A percentile compares a stretch with the other conserved stretches of the same genome.
These are phyloP conservation scores for Hericium erinaceus DNA, from an alignment of 768 basidiomycete genomes.

Conservation along the genomic window DNA sequence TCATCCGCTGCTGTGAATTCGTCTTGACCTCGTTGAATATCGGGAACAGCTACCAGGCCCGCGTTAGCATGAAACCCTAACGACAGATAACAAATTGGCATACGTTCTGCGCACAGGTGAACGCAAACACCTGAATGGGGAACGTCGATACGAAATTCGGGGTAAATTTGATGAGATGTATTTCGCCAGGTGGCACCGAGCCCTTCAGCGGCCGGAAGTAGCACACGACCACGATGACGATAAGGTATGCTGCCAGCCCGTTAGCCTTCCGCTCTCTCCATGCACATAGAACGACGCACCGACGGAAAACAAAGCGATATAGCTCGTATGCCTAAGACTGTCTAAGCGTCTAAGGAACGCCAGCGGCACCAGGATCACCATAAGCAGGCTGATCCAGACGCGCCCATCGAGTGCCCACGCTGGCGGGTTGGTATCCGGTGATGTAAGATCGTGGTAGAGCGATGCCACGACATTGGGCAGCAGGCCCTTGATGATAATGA, in stretches of 20 bases:
- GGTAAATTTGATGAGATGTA: conserved; percentile 65
- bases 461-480: conserved; percentile 86
- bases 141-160: conserved; percentile 75
- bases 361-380: conserved; percentile 70
- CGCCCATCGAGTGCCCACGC: conserved; percentile 67
- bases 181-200: conserved; percentile 53
- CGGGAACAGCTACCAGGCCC: conserved; percentile 64
- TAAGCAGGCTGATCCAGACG: conserved; percentile 77
- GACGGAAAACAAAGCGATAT: conserved; percentile 83
- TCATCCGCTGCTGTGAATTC: conserved; percentile 80
- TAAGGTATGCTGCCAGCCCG: conserved; percentile 50
- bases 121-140: conserved; percentile 90
- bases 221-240: conserved; percentile 71
- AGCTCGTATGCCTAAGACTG: conserved; percentile 84
- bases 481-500: conserved; percentile 88
- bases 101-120: conserved; percentile 91
- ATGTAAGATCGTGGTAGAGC: conserved; percentile 69
- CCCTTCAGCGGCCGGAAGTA: conserved; percentile 69
- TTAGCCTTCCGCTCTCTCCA: no score
- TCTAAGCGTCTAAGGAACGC: conserved; percentile 78
- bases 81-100: conserved; percentile 16
- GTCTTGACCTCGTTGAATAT: conserved; percentile 84
- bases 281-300: conserved; percentile 40
- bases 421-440: conserved; percentile 55
- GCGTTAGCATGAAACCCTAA: not conserved